Base-by-base conservation (phyloP, 2,329 filamentous ascomycete species). In the Trichoderma sp. region DNA sequence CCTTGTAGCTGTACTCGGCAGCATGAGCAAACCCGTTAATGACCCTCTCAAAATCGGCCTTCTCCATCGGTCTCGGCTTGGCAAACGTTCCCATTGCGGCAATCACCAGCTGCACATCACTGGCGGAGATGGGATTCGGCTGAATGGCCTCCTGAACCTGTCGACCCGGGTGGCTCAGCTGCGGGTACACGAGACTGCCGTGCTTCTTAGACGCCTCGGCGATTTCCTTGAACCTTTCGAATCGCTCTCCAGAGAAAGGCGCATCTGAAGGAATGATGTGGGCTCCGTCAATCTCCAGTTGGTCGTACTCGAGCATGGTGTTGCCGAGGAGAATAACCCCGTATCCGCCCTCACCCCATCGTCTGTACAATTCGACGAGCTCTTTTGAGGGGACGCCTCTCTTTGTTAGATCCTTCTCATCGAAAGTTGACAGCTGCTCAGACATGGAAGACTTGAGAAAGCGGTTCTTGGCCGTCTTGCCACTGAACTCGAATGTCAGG, bases 381-480 rank as follows among this genome's bases (percentile, higher is more conserved):
- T 81, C 77, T 35, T 76, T 72, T 4, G 79, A 77, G 1, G 81
- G 81, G 27, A 83, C 73, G 0, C 81, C 82, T 53, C 89, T 83
- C 4, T 81, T 81, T 27, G 83, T 77, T 10, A 86, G 73, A 68
- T 87, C 81, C 29, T 83, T 83, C 7, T 84, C 80, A 69, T 86
- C 82, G 87, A 87, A 92, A 5, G 85, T 87, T 0, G 88, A 86
- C 16, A 91, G 79, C 8, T 84, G 81, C 76, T 92, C 90, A 2
- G 86, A 87, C 89, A 92, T 91, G 53, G 90, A 86, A 6, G 82
- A 88, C 77, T 92, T 92, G 72, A 91, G 77, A 74, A 91, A 88
- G n/a, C 88, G 83, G 75, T 91, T 92, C 53, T 84, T 85, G 1
- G 88, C 88, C 1, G 83, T 85, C 68, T 81, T 83, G 63, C 84